phyloP scores from a whole-genome alignment of 139 green algal species.

The Picochlorum sp. region DNA sequence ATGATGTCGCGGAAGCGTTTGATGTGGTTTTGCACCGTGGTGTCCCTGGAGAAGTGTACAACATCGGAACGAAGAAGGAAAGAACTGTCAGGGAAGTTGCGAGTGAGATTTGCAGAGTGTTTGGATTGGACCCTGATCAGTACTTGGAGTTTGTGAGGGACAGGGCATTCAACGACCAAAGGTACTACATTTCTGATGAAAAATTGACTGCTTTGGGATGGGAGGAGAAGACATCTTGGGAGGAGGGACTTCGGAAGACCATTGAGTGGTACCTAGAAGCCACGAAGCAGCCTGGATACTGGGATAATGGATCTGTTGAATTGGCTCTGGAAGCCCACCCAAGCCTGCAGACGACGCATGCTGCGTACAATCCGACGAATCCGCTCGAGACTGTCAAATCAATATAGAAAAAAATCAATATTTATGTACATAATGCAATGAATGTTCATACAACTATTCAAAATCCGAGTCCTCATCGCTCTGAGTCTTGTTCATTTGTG shows the following conservation, averaged over 20 bases:
- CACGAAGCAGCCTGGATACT: slow-evolving; percentile 53
- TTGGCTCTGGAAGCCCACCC: slow-evolving; percentile 57
- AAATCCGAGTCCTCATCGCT: slow-evolving; percentile 70
- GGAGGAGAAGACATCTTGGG: slow-evolving; percentile 77
- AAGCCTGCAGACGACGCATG: neutral
- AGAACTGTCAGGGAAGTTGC: slow-evolving; percentile 83
- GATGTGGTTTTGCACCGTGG: slow-evolving; percentile 76
- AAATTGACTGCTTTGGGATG: slow-evolving; percentile 91
- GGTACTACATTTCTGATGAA: slow-evolving; percentile 91
- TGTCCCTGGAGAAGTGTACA: slow-evolving; percentile 78
- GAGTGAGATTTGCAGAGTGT: slow-evolving; percentile 41
- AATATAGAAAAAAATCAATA: neutral
- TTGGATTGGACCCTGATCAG: slow-evolving; percentile 38
- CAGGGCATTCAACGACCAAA: slow-evolving; percentile 81
- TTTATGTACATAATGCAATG: neutral
- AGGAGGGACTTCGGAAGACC: slow-evolving; percentile 85
- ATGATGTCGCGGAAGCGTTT: slow-evolving; percentile 91
- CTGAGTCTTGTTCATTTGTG: slow-evolving; percentile 15
- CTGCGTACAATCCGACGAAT: neutral
- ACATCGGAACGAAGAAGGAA: slow-evolving; percentile 94
- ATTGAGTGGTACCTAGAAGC: slow-evolving; percentile 79
- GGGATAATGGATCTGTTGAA: slow-evolving; percentile 69
- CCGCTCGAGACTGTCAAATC: neutral
- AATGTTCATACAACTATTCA: slow-evolving; percentile 27
- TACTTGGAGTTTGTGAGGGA: slow-evolving; percentile 55